Base-by-base conservation (phyloP, 2,329 filamentous ascomycete genomes). In the Aureobasidium sp. region DNA sequence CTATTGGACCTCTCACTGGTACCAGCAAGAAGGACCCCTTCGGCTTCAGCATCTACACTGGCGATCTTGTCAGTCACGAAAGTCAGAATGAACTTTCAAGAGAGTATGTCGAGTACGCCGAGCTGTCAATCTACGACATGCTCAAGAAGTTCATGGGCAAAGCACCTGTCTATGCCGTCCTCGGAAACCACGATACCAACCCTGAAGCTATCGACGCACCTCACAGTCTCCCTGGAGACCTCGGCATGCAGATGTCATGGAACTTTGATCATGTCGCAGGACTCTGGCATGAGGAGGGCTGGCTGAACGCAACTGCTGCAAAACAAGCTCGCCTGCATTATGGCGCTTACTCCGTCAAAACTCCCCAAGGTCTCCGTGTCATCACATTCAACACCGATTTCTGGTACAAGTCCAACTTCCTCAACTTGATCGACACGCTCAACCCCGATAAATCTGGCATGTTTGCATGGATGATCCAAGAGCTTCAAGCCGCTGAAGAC, bases 171-270 rank as follows among this genome's bases (percentile, higher is more conserved):
- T 85, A 83, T 63, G 71, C 79, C 0, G 81, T 79, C 0, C 75
- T 85, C 1, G 82, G 83, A 2, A 85, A 85, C 64, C 82, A 85
- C 61, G 82, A 85, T 66, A 79, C 76, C 11, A 81, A 76, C 62
- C 82, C 82, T 29, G 76, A 79, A 61, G 79, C 78, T 27, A 79
- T 82, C 30, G 79, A 82, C 64, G 75, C 77, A 7, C 80, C 82
- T 2, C 78, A 83, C 64, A 78, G 69, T 34, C 71, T 85, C 8
- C 81, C 81, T 9, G 81, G 79, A 0, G 74, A 75, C 1, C 72
- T 85, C 1, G 80, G 81, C 1, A 70, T 79, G 63, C 82, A 85
- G 65, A 78, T 81, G 64, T 81, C 78, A 57, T 85, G 82, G 82
- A 83, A 84, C 65, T 83, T 54, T 44, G 74, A 82, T 30, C 81